phyloP scores from a whole-genome alignment of 2,329 filamentous ascomycete genomes.

The Cadophora sp. region DNA sequence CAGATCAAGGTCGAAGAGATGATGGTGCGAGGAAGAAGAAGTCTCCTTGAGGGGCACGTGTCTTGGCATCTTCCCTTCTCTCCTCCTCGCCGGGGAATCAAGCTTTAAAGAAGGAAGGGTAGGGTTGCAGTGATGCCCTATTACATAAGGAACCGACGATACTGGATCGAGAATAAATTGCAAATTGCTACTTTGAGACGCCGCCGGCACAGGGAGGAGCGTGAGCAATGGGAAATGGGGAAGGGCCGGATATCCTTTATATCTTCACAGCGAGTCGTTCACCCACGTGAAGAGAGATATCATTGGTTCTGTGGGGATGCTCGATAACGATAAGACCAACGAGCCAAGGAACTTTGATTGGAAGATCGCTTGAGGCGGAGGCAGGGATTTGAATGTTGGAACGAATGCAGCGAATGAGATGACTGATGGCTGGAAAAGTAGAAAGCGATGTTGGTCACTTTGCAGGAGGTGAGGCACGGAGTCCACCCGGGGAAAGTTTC shows the following conservation, averaged over 20 bases:
- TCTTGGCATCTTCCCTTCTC: constrained; percentile 31
- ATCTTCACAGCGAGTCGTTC: constrained; percentile 21
- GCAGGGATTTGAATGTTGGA: not conserved
- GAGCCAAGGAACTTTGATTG: constrained; percentile 10
- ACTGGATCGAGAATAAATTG: not conserved
- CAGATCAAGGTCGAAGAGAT: constrained; percentile 50
- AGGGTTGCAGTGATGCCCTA: not conserved
- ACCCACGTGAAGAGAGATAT: constrained; percentile 23
- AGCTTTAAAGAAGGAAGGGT: not conserved
- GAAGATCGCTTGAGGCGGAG: not conserved
- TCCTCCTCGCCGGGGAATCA: not conserved
- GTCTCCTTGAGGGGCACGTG: constrained; percentile 46
- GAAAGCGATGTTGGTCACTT: too few species aligned
- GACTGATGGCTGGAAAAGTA: not conserved
- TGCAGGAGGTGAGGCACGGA: too few species aligned
- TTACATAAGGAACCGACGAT: constrained; percentile 13
- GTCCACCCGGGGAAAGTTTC: too few species aligned
- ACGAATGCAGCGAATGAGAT: constrained; percentile 1
- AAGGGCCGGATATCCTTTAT: constrained; percentile 24
- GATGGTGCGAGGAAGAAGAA: constrained; percentile 42
- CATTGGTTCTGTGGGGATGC: not conserved
- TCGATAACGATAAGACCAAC: constrained; percentile 12
- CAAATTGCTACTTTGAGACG: constrained; percentile 13
- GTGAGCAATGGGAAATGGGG: not conserved
- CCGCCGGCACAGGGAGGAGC: not conserved